Evolutionary conservation across 768 basidiomycete species (phyloP).

Genomic region (Tulasnella sp.): DNA sequence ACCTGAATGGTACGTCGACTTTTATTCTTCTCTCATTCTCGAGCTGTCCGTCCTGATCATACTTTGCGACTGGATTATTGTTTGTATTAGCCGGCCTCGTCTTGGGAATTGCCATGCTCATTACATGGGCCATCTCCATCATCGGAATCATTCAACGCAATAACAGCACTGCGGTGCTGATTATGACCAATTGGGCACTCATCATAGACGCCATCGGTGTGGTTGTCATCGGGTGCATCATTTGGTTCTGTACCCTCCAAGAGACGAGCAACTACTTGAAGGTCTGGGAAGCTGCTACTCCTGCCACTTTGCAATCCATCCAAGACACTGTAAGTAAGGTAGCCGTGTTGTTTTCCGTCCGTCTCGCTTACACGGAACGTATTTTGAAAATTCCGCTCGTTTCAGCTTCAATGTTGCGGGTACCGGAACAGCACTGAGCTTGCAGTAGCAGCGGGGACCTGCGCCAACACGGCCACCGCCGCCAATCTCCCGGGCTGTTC

Average conservation of each 20-base stretch:
- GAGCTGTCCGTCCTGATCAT: not conserved
- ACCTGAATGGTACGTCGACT: constrained; percentile 45
- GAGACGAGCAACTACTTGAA: constrained; percentile 57
- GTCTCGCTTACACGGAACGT: not conserved
- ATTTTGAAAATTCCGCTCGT: constrained; percentile 7
- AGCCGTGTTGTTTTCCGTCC: too few species aligned
- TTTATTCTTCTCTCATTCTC: not conserved
- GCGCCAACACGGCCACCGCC: constrained; percentile 55
- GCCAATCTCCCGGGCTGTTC: constrained; percentile 24
- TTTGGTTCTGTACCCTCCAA: constrained; percentile 74
- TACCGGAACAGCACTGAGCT: constrained; percentile 52
- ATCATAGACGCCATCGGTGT: constrained; percentile 51
- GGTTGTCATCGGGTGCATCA: constrained; percentile 51
- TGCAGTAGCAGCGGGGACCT: constrained; percentile 46
- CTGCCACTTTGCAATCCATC: constrained; percentile 40
- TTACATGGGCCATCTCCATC: constrained; percentile 62
- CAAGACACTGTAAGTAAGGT: constrained; percentile 66
- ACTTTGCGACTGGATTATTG: not conserved
- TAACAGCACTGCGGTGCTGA: constrained; percentile 56
- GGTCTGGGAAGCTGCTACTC: constrained; percentile 39
- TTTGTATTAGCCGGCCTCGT: constrained; percentile 48
- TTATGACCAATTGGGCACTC: constrained; percentile 66
- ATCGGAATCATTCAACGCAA: constrained; percentile 58
- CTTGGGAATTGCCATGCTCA: constrained; percentile 52
- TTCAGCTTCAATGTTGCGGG: constrained; percentile 72